These are phyloP conservation scores for Pythium dissimile DNA, from an alignment of 352 stramenopile species.

Conservation along the genomic window DNA sequence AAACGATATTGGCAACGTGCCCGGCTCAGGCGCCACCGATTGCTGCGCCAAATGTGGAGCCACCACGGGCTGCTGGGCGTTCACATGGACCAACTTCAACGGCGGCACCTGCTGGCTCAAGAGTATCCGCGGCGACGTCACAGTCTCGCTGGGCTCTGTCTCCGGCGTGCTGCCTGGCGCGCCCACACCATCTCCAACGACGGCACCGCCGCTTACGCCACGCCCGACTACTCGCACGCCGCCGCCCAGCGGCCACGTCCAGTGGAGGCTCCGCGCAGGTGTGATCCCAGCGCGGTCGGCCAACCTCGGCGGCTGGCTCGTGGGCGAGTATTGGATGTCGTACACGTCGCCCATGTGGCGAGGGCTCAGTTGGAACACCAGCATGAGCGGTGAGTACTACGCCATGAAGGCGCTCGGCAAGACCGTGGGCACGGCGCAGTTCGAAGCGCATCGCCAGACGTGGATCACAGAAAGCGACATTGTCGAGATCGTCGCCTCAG, in stretches of 20 bases:
- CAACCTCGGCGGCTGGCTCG: slow-evolving; percentile 49
- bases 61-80: slow-evolving; percentile 5
- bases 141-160: neutral
- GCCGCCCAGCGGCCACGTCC: slow-evolving; percentile 10
- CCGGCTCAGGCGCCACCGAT: neutral
- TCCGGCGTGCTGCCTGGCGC: neutral
- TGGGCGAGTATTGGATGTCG: slow-evolving; percentile 50
- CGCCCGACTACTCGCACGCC: neutral
- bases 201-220: neutral
- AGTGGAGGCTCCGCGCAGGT: slow-evolving; percentile 21
- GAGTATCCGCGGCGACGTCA: slow-evolving; percentile 3
- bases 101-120: slow-evolving; percentile 59
- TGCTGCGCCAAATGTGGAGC: slow-evolving; percentile 16
- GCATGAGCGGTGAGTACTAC: neutral
- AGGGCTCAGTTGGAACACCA: slow-evolving; percentile 16
- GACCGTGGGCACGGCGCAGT: slow-evolving; percentile 18
- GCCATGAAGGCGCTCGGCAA: slow-evolving; percentile 22
- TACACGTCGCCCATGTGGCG: slow-evolving; percentile 53
- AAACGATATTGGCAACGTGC: slow-evolving; percentile 18
- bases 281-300: slow-evolving; percentile 30
- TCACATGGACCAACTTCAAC: slow-evolving; percentile 46
- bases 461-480: slow-evolving; percentile 59
- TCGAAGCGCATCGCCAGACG: slow-evolving; percentile 42
- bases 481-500: slow-evolving; percentile 23
- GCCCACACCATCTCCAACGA: neutral